Evolutionary conservation across 257 asterid species (phyloP).

Genomic region (Penstemon eatonii): DNA sequence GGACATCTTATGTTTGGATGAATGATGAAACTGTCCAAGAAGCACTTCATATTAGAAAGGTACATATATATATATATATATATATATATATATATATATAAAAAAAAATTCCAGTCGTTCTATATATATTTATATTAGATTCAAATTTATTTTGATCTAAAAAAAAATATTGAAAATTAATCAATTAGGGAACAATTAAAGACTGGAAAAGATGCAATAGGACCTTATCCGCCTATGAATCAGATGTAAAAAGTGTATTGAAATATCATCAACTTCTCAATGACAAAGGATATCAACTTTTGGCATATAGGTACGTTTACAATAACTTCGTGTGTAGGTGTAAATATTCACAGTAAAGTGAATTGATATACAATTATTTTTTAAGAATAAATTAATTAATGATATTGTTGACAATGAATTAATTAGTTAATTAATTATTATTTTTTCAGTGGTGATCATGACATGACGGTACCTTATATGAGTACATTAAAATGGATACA

Average conservation of each 20-base stretch:
- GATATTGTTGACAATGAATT: no score
- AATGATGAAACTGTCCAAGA: conserved; percentile 31
- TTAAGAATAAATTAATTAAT: not conserved
- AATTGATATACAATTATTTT: not conserved
- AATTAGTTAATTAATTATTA: no score
- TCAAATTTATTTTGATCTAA: not conserved
- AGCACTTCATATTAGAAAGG: conserved; percentile 38
- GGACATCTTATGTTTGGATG: conserved; percentile 28
- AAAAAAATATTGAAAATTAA: not conserved
- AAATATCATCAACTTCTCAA: conserved; percentile 26
- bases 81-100: no score
- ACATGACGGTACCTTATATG: conserved; percentile 30
- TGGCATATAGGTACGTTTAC: conserved; percentile 33
- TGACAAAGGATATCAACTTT: conserved; percentile 32
- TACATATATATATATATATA: not conserved
- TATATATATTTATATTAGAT: not conserved
- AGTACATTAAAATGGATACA: conserved; percentile 35
- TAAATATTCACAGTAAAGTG: not conserved
- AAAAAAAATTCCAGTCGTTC: not conserved
- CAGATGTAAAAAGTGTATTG: conserved; percentile 15
- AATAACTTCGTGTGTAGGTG: no score
- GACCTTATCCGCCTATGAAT: not conserved
- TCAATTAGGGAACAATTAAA: conserved; percentile 26
- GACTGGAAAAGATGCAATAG: conserved; percentile 27
- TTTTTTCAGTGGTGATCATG: conserved; percentile 44